Evolutionary conservation across 768 basidiomycete genomes (phyloP), one percentile per base, ranked within the genome.

Genomic region (Mycena pura): DNA sequence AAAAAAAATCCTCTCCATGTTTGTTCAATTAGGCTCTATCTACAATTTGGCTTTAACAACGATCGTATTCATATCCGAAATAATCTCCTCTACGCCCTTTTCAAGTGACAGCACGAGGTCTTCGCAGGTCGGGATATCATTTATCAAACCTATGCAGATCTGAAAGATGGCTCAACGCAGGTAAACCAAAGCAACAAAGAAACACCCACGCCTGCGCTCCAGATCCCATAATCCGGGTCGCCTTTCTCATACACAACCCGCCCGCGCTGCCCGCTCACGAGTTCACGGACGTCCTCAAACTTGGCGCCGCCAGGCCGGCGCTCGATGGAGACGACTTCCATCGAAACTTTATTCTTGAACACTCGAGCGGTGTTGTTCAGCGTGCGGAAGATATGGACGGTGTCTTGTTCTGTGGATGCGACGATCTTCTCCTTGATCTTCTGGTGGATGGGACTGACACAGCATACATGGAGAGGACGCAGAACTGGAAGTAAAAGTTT

Each of bases 351-450:
- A 78, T 96, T 96, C 80, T 90, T 94, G 81, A 82, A 92, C 11
- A 93, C 91, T n/a, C 92, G 84, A 13, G 91, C 86, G 3, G 92
- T 93, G 70, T 95, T 93, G 69, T 83, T 81, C 44, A 96, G 75
- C 0, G 92, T 94, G 49, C 95, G 86, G 82, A 97, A 95, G 67
- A 97, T 95, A 74, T 96, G 95, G 3, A 91, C 72, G 0, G 94
- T 94, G 72, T 95, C 92, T 54, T 83, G 82, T 73, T 97, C 96
- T 0, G 83, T 87, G 13, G 93, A 89, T 14, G 84, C 80, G 32
- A 97, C 89, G 45, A 97, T 96, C 74, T 86, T 91, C 52, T 95
- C 82, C 73, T 98, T 97, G 82, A 98, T 92, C 63, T 87, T 90
- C 60, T 90, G 83, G 73, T 96, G 95, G 54, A 95, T 93, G 14